Evolutionary conservation across 2,329 filamentous ascomycete species (phyloP).

Genomic region (Lasiodiplodia citricola): DNA sequence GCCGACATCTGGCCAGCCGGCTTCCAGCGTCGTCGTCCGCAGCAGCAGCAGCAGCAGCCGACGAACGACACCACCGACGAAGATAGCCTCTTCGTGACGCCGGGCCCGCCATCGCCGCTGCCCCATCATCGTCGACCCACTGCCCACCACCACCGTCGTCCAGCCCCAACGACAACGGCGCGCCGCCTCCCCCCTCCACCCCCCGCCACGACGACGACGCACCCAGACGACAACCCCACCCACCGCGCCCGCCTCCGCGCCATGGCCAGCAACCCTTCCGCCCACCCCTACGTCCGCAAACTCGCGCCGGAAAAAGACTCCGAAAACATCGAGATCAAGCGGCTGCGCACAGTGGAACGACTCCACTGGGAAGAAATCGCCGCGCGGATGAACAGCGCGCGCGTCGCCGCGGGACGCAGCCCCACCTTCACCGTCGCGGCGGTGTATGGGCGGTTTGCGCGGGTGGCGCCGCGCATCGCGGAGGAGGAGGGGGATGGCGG

Average conservation of each 20-base stretch:
- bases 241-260: constrained; percentile 1
- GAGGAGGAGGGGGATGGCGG: constrained; percentile 36
- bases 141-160: background rate
- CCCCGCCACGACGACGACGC: background rate
- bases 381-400: constrained; percentile 23
- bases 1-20: background rate
- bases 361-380: constrained; percentile 23
- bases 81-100: background rate
- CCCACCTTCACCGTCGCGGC: constrained; percentile 36
- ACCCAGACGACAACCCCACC: background rate
- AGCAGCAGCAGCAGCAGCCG: background rate
- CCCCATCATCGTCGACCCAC: background rate
- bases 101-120: background rate
- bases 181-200: background rate
- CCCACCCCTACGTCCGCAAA: constrained; percentile 5
- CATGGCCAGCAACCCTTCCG: background rate
- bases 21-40: background rate
- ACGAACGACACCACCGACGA: background rate
- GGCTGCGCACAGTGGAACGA: constrained; percentile 34
- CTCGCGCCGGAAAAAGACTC: constrained; percentile 32
- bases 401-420: constrained; percentile 11
- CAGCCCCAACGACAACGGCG: background rate
- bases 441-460: constrained; percentile 46
- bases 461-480: constrained; percentile 37
- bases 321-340: constrained; percentile 42